phyloP scores from a whole-genome alignment of 1,284 basidiomycete genomes.

The Marasmius sp. region DNA sequence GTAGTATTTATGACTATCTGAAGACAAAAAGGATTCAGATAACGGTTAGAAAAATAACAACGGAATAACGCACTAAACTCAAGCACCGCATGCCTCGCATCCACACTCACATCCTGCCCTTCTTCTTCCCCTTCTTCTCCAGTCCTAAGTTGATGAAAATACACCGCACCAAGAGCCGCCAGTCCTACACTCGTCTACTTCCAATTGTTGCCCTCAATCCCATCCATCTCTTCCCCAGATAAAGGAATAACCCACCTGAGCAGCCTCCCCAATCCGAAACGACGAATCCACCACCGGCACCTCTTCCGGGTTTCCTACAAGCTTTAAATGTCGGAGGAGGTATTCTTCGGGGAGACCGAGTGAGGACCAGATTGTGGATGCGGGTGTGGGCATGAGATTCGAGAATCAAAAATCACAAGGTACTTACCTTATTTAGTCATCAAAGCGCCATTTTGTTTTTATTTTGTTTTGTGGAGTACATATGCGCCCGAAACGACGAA shows the following conservation, averaged over 20 bases:
- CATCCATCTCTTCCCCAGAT: neutral
- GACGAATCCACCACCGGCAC: conserved; percentile 9
- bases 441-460: no score
- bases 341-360: conserved; percentile 4
- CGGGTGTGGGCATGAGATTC: no score
- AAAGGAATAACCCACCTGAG: conserved; percentile 39
- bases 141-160: conserved; percentile 49
- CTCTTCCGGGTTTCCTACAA: conserved; percentile 2
- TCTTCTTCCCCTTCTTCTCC: no score
- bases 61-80: conserved; percentile 45
- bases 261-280: conserved; percentile 28
- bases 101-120: conserved; percentile 52
- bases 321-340: conserved; percentile 1
- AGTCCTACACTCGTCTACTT: conserved; percentile 57
- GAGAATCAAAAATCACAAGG: no score
- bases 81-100: conserved; percentile 56
- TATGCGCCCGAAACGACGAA: conserved; percentile 13
- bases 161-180: conserved; percentile 51
- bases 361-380: conserved; percentile 11
- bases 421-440: no score
- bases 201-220: neutral
- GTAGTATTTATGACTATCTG: conserved; percentile 54
- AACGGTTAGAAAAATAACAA: no score
- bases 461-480: no score
- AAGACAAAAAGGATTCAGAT: no score